Evolutionary conservation across 116 monocot genomes (phyloP).

Genomic region (Phalaenopsis hybrid): DNA sequence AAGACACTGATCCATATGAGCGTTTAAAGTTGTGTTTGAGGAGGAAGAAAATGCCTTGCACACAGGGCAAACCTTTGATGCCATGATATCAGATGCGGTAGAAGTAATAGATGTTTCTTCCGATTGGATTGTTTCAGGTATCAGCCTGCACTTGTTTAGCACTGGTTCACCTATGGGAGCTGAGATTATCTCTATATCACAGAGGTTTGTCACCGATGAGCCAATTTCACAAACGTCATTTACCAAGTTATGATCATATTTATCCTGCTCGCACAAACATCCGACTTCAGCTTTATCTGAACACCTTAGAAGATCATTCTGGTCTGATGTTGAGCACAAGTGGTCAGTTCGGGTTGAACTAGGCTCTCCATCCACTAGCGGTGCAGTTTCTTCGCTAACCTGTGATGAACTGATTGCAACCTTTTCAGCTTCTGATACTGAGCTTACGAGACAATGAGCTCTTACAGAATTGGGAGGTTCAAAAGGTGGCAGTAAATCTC

Average conservation of each 20-base stretch:
- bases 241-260: background rate
- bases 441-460: constrained; percentile 11
- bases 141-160: background rate
- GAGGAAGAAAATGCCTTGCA: constrained; percentile 78
- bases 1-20: constrained; percentile 88
- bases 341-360: background rate
- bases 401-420: background rate
- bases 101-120: constrained; percentile 41
- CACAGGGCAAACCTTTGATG: constrained; percentile 86
- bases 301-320: background rate
- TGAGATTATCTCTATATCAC: constrained; percentile 4
- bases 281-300: background rate
- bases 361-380: background rate
- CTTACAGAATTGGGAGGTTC: constrained; percentile 57
- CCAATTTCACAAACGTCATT: background rate
- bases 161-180: background rate
- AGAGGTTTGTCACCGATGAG: constrained; percentile 5
- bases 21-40: constrained; percentile 89
- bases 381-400: background rate
- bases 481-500: constrained; percentile 70
- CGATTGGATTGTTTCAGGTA: background rate
- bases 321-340: background rate
- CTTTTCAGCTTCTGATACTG: background rate
- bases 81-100: constrained; percentile 56
- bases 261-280: background rate